phyloP scores from a whole-genome alignment of 805 yeast genomes.

The Candida hungchunana region DNA sequence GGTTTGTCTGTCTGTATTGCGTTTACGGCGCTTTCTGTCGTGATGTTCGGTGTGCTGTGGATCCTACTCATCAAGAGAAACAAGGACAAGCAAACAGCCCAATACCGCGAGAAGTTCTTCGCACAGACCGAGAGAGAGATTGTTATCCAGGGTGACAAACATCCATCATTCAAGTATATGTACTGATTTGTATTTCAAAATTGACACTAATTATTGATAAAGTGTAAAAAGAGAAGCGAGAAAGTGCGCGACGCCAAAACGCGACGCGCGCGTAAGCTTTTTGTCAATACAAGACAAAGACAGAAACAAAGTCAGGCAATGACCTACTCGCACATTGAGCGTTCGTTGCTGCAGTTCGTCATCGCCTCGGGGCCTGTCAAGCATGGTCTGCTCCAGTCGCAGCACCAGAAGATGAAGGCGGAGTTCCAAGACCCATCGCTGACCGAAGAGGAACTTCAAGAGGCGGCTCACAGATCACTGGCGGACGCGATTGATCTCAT shows the following conservation, averaged over 20 bases:
- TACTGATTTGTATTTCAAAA: conserved; percentile 33
- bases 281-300: neutral
- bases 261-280: neutral
- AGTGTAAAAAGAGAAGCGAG: no score
- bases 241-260: no score
- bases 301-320: neutral
- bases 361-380: conserved; percentile 8
- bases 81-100: conserved; percentile 32
- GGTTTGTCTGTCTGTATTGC: conserved; percentile 42
- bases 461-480: conserved; percentile 7
- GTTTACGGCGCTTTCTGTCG: conserved; percentile 38
- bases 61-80: conserved; percentile 25
- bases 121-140: conserved; percentile 30
- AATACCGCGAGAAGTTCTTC: conserved; percentile 30
- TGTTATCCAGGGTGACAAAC: conserved; percentile 34
- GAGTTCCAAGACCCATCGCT: conserved; percentile 4
- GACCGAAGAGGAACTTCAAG: conserved; percentile 4
- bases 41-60: conserved; percentile 31
- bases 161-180: conserved; percentile 44
- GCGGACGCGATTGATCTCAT: conserved; percentile 27
- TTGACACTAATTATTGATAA: no score
- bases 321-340: conserved; percentile 13
- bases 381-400: conserved; percentile 2
- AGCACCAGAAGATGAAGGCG: conserved; percentile 10
- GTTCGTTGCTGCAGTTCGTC: conserved; percentile 13